phyloP scores from a whole-genome alignment of 2,329 filamentous ascomycete species.

The Dactylellina sp. region DNA sequence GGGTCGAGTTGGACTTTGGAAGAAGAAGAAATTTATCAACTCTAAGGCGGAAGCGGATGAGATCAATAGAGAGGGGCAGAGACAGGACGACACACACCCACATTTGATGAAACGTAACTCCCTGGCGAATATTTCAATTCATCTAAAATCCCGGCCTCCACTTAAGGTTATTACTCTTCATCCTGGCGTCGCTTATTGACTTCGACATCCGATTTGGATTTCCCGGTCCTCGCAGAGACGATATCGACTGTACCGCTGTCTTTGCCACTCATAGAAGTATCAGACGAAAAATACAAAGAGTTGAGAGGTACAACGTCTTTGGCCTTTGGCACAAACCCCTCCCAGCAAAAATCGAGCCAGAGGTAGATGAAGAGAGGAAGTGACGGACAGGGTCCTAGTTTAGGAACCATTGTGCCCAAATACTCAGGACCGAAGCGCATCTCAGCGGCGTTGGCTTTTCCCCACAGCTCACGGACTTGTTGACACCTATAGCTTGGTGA shows the following conservation, averaged over 20 bases:
- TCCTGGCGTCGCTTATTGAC: constrained; percentile 29
- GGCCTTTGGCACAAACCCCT: constrained; percentile 12
- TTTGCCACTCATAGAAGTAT: constrained; percentile 9
- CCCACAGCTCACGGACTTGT: constrained; percentile 29
- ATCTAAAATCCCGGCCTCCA: constrained; percentile 35
- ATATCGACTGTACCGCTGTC: constrained; percentile 19
- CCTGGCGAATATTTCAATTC: constrained; percentile 40
- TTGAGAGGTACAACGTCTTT: constrained; percentile 32
- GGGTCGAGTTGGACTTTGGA: constrained; percentile 32
- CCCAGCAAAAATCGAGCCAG: constrained; percentile 25
- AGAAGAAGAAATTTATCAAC: constrained; percentile 56
- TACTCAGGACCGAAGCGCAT: constrained; percentile 32
- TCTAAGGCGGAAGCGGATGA: constrained; percentile 48
- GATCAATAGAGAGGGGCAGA: constrained; percentile 50
- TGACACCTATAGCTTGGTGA: constrained; percentile 53
- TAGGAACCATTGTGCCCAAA: constrained; percentile 40
- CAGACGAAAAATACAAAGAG: constrained; percentile 4
- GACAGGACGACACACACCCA: constrained; percentile 55
- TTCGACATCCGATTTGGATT: constrained; percentile 15
- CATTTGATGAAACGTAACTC: constrained; percentile 51
- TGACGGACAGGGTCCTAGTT: constrained; percentile 24
- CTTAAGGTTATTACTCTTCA: constrained; percentile 24
- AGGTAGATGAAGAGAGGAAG: constrained; percentile 40
- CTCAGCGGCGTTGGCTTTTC: constrained; percentile 20
- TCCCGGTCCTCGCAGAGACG: too few species aligned